Conservation (phyloP, 441 rosid species). For the Erodium trifolium region DNA sequence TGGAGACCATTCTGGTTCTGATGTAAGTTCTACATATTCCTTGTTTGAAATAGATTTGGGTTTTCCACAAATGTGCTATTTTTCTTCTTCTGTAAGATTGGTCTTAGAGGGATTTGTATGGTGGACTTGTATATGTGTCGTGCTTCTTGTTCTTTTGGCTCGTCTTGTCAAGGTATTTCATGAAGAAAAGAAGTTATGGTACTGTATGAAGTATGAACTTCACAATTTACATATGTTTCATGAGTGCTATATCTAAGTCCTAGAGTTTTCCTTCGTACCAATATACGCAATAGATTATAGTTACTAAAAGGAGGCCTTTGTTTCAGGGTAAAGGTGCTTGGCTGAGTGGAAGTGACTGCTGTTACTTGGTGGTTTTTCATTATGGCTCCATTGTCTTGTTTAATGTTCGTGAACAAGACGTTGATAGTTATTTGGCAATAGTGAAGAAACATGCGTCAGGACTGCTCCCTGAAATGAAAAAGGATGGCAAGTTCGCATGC, state of each 20-base stretch:
- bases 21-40: conserved; percentile 36
- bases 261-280: not conserved
- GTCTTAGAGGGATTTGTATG: not conserved
- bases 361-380: conserved; percentile 83
- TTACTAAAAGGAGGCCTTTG: conserved; percentile 17
- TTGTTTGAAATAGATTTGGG: not conserved
- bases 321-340: conserved; percentile 56
- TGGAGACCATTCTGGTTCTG: conserved; percentile 43
- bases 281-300: not conserved
- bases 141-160: not conserved
- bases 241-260: not conserved
- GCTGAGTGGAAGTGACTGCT: conserved; percentile 62
- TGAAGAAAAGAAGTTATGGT: not conserved
- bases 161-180: too few relatives aligned
- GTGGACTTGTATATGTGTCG: not conserved
- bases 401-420: conserved; percentile 67
- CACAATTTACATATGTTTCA: not conserved
- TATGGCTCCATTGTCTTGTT: conserved; percentile 87
- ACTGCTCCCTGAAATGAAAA: conserved; percentile 87
- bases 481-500: conserved; percentile 59
- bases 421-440: conserved; percentile 73
- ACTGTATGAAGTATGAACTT: not conserved
- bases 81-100: not conserved
- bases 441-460: conserved; percentile 80
- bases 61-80: not conserved